Conservation (phyloP, 805 yeast genomes). For the Candida andamanensis region DNA sequence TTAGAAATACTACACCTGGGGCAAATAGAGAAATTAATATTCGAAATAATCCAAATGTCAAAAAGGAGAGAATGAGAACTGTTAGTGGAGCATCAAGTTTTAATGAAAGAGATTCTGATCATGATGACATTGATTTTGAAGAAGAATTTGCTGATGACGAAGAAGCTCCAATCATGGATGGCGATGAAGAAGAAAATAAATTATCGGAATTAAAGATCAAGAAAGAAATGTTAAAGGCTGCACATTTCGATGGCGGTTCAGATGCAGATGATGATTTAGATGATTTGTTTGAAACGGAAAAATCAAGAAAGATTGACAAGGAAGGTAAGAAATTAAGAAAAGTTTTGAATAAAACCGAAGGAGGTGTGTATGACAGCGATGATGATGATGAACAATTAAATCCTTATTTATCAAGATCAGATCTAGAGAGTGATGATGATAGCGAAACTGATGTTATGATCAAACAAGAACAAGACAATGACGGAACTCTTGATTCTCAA, state of each 20-base stretch:
- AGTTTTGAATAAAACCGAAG: conserved; percentile 79
- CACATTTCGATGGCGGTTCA: conserved; percentile 62
- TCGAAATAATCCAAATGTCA: conserved; percentile 2
- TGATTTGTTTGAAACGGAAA: conserved; percentile 62
- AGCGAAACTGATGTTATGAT: conserved; percentile 37
- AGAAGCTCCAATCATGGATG: conserved; percentile 96
- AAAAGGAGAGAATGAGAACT: conserved; percentile 28
- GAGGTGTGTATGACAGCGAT: conserved; percentile 84
- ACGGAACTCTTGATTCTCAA: conserved; percentile 6
- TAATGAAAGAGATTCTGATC: conserved; percentile 63
- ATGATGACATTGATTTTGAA: conserved; percentile 89
- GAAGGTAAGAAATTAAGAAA: conserved; percentile 85
- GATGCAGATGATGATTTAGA: conserved; percentile 54
- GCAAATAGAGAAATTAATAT: conserved; percentile 4
- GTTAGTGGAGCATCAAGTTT: conserved; percentile 39
- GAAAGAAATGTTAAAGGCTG: conserved; percentile 79
- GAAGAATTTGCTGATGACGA: conserved; percentile 98
- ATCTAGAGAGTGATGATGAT: conserved; percentile 61
- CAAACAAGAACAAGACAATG: conserved; percentile 30
- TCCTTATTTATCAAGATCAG: conserved; percentile 61
- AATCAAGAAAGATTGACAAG: conserved; percentile 70
- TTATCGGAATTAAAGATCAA: conserved; percentile 81
- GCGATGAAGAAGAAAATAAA: conserved; percentile 91
- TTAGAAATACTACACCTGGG: conserved; percentile 22
- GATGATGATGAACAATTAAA: conserved; percentile 57